Base-by-base conservation (phyloP, 257 asterid species). In the Vinca minor region DNA sequence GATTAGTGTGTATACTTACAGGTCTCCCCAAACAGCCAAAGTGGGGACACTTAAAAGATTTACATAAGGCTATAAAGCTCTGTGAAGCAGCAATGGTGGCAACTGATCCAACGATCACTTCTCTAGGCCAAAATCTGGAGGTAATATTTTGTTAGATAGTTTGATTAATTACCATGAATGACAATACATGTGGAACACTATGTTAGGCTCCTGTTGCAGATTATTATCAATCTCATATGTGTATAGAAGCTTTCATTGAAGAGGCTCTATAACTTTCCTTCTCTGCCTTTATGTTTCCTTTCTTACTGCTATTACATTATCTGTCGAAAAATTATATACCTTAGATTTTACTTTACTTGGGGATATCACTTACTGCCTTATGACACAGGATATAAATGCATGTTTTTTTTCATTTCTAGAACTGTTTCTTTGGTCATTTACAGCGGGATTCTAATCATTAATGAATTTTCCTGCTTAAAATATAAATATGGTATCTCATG, bases 1-100 rank as follows among this genome's bases (percentile, higher is more conserved):
- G 18, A 8, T 34, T 3, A 20, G 49, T 9, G 2, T 39, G 14
- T n/a, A n/a, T n/a, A n/a, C 31, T 54, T 42, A 48, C 76, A 84
- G 95, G 96, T 42, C 87, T 75, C 72, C 17, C 76, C 65, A 79
- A 84, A 34, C 89, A 89, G 74, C 96, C 96, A 34, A 89, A 88
- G 62, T 89, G 95, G 95, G 89, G 94, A 10, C 96, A 87, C 80
- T 73, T 89, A 68, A 87, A 81, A 83, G 91, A 87, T 73, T 68
- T 89, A 35, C 96, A 89, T 68, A 85, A 81, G 76, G 89, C 94
- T 52, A 78, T 89, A 72, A 89, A 87, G 70, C 94, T 86, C 59
- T 89, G 96, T 71, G 95, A 89, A 82, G 89, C 66, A 50, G 91
- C 96, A 69, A 86, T 89, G 81, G 73, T 89, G 56, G 86, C 77